A percentile compares a stretch with the other conserved stretches of the same genome.
Evolutionary conservation across 2,329 filamentous ascomycete species (phyloP).

Genomic region (Purpureocillium takamizusanense): DNA sequence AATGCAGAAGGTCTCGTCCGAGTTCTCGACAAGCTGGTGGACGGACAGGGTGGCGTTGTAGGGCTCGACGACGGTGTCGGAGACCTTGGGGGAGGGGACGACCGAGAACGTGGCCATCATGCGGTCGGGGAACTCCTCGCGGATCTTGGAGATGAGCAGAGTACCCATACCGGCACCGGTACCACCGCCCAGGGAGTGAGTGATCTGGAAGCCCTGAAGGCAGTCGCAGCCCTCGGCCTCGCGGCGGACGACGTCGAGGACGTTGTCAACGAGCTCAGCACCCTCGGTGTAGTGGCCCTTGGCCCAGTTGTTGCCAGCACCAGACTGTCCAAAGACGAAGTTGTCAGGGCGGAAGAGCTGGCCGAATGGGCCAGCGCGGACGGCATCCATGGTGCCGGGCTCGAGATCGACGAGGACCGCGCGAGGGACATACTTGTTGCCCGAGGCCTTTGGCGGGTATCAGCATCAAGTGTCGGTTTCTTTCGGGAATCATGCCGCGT

Average conservation of each 20-base stretch:
- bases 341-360: conserved; percentile 99
- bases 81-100: conserved; percentile 97
- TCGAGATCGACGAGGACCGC: conserved; percentile 99
- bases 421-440: conserved; percentile 99
- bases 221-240: conserved; percentile 99
- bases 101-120: conserved; percentile 99
- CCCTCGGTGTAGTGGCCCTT: conserved; percentile 99
- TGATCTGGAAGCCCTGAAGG: conserved; percentile 99
- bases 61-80: conserved; percentile 97
- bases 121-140: conserved; percentile 98
- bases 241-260: conserved; percentile 95
- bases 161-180: conserved; percentile 99
- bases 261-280: conserved; percentile 96
- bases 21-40: conserved; percentile 99
- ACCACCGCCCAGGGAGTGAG: conserved; percentile 99
- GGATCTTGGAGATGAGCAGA: conserved; percentile 99
- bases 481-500: background rate
- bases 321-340: conserved; percentile 99
- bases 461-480: background rate
- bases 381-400: conserved; percentile 98
- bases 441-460: conserved; percentile 58
- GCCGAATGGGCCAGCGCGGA: conserved; percentile 95
- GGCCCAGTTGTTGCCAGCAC: conserved; percentile 99
- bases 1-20: conserved; percentile 99
- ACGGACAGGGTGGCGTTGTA: conserved; percentile 99